Percentiles rank a stretch among this genome's conserved stretches.
Evolutionary conservation across 495 filamentous ascomycete genomes (phyloP).

Genomic region (Monascus purpureus): DNA sequence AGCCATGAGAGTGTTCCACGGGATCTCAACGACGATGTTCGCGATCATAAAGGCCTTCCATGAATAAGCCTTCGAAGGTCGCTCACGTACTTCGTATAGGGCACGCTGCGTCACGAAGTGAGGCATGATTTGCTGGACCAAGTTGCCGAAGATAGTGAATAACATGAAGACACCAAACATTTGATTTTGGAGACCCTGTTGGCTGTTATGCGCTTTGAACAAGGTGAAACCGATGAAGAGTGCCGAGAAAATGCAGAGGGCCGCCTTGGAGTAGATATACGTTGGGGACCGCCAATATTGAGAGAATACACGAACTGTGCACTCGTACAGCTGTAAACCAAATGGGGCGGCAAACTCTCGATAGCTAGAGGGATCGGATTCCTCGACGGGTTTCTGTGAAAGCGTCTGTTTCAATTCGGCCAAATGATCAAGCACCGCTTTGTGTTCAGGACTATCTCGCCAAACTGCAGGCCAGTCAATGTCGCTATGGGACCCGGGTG

Average conservation of each 20-base stretch:
- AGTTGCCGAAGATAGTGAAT: conserved; percentile 65
- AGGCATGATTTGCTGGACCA: conserved; percentile 69
- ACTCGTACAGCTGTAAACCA: conserved; percentile 34
- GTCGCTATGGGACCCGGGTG: conserved; percentile 62
- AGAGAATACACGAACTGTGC: conserved; percentile 37
- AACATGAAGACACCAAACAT: conserved; percentile 87
- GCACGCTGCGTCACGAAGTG: conserved; percentile 53
- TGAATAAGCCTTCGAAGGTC: conserved; percentile 56
- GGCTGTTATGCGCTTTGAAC: conserved; percentile 55
- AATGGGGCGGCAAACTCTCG: conserved; percentile 44
- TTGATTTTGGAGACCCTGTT: conserved; percentile 81
- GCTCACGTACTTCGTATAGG: conserved; percentile 61
- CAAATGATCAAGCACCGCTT: conserved; percentile 53
- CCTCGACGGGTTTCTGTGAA: conserved; percentile 25
- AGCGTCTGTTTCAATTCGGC: conserved; percentile 49
- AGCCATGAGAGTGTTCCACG: conserved; percentile 54
- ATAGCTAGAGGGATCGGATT: conserved; percentile 19
- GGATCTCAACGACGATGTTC: conserved; percentile 60
- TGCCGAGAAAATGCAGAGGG: conserved; percentile 35
- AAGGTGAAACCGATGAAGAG: conserved; percentile 92
- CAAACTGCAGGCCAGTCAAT: conserved; percentile 77
- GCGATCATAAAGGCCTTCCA: conserved; percentile 61
- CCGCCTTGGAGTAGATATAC: conserved; percentile 45
- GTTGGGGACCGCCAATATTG: conserved; percentile 47
- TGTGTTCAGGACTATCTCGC: conserved; percentile 61